Conservation (phyloP, 1,284 basidiomycete species). For the Tilletia horrida region DNA sequence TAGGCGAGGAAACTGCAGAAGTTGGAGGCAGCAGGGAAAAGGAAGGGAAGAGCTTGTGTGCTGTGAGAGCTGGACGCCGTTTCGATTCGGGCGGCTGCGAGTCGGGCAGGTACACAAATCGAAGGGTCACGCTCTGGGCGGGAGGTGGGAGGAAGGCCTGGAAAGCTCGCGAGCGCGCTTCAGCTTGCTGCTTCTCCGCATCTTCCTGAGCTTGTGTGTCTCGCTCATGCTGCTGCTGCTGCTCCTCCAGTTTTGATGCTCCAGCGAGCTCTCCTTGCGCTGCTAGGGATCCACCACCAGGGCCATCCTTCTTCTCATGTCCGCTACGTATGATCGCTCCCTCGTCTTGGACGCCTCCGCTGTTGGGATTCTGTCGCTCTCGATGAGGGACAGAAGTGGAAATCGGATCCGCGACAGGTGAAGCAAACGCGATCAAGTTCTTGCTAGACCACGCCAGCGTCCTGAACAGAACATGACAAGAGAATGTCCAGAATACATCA, state of each 20-base stretch:
- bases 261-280: not conserved
- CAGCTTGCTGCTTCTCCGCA: not conserved
- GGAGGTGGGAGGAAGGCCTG: conserved; percentile 4
- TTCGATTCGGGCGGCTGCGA: too few species aligned
- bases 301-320: too few species aligned
- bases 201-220: not conserved
- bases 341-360: not conserved
- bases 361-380: not conserved
- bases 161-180: conserved; percentile 10
- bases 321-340: not conserved
- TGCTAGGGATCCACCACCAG: too few species aligned
- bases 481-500: too few species aligned
- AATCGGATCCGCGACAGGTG: not conserved
- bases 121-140: conserved; percentile 9
- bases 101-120: not conserved
- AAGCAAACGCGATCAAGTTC: conserved; percentile 12
- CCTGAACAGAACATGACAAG: not conserved
- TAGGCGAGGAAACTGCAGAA: not conserved
- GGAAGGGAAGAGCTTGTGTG: conserved; percentile 14
- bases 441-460: conserved; percentile 6
- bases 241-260: not conserved
- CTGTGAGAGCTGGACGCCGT: not conserved
- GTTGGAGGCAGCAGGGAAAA: not conserved
- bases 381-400: not conserved
- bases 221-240: not conserved